Evolutionary conservation across 768 basidiomycete species (phyloP).

Genomic region (Candolleomyces aberdarensis): DNA sequence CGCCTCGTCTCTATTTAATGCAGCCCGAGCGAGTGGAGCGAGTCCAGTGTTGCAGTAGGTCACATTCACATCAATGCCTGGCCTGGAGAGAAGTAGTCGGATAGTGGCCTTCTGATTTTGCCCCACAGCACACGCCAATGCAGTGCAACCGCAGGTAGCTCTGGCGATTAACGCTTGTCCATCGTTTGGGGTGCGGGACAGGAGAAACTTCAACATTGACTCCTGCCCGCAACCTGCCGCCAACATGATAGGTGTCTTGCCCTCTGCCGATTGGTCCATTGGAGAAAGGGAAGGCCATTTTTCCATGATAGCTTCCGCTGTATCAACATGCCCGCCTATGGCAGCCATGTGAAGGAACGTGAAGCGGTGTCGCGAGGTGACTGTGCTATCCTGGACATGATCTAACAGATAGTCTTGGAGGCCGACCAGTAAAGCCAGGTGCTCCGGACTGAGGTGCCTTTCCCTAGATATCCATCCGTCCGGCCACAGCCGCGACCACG

Average conservation of each 20-base stretch:
- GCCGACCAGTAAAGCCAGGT: neutral
- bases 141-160: neutral
- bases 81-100: neutral
- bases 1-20: neutral
- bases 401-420: neutral
- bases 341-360: neutral
- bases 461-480: neutral
- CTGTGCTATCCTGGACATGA: neutral
- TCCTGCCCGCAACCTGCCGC: neutral
- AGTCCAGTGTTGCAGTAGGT: too few species aligned
- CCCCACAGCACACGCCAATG: neutral
- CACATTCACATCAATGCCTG: neutral
- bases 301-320: neutral
- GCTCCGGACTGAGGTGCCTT: neutral
- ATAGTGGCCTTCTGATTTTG: neutral
- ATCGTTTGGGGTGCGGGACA: neutral
- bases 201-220: neutral
- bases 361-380: neutral
- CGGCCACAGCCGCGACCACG: too few species aligned
- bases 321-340: neutral
- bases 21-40: neutral
- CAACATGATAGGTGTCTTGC: neutral
- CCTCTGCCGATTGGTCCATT: neutral
- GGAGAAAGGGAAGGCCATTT: neutral
- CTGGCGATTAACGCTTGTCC: neutral